Evolutionary conservation across 1,139 yeast species (phyloP).

Genomic region (Meyerozyma sp.): DNA sequence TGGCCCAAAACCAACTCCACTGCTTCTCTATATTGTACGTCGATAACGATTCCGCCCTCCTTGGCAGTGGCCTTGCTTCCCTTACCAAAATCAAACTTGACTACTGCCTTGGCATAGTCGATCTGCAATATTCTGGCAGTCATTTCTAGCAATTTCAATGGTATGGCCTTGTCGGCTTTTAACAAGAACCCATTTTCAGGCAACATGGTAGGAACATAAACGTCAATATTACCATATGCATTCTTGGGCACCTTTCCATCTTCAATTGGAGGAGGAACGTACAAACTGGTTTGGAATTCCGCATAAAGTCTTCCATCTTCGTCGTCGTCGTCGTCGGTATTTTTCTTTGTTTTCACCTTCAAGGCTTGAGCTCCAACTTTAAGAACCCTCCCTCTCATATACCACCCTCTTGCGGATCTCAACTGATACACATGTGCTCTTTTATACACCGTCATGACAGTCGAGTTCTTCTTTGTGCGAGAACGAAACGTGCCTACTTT

Average conservation of each 20-base stretch:
- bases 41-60: conserved; percentile 75
- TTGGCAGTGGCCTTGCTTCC: conserved; percentile 51
- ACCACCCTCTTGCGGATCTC: conserved; percentile 83
- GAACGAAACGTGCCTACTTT: conserved; percentile 66
- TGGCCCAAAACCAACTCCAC: conserved; percentile 51
- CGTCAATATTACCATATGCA: conserved; percentile 77
- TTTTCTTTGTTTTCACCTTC: conserved; percentile 28
- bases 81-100: conserved; percentile 70
- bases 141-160: conserved; percentile 47
- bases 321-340: conserved; percentile 19
- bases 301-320: conserved; percentile 58
- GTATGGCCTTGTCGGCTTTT: conserved; percentile 13
- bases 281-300: conserved; percentile 69
- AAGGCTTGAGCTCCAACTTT: conserved; percentile 67
- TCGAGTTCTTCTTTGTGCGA: conserved; percentile 20
- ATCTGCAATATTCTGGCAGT: conserved; percentile 70
- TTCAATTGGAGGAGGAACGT: conserved; percentile 56
- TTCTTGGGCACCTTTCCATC: conserved; percentile 71
- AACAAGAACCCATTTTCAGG: conserved; percentile 77
- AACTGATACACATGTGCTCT: conserved; percentile 60
- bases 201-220: conserved; percentile 71
- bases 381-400: conserved; percentile 68
- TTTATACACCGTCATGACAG: conserved; percentile 55
- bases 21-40: conserved; percentile 61
- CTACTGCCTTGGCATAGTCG: conserved; percentile 84